Conservation (phyloP, 768 basidiomycete species). For the Multifurca ochricompacta region DNA sequence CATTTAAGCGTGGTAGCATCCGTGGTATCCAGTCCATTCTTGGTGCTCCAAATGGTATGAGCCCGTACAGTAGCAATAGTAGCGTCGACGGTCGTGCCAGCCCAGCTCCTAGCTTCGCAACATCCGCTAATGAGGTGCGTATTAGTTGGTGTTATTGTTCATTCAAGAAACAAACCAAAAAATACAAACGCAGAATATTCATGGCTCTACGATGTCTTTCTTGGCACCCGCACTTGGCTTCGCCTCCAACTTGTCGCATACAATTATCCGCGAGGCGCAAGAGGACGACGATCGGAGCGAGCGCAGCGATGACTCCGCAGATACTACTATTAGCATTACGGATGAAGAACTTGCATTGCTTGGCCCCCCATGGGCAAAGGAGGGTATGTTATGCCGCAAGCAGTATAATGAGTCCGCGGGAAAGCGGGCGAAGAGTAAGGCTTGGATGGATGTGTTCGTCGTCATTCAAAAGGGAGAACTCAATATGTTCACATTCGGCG, state of each 20-base stretch:
- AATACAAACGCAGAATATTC: slow-evolving; percentile 37
- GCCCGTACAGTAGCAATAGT: slow-evolving; percentile 79
- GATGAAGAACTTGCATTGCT: slow-evolving; percentile 94
- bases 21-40: slow-evolving; percentile 81
- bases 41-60: slow-evolving; percentile 51
- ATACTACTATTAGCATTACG: slow-evolving; percentile 76
- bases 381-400: slow-evolving; percentile 91
- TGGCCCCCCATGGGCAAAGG: slow-evolving; percentile 98
- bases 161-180: slow-evolving; percentile 1
- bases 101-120: slow-evolving; percentile 90
- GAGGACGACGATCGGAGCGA: slow-evolving; percentile 81
- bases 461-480: slow-evolving; percentile 93
- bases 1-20: slow-evolving; percentile 86
- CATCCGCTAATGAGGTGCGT: slow-evolving; percentile 75
- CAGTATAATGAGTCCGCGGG: slow-evolving; percentile 86
- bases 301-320: slow-evolving; percentile 53
- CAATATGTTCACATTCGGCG: slow-evolving; percentile 94
- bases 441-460: slow-evolving; percentile 92
- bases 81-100: slow-evolving; percentile 85
- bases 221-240: slow-evolving; percentile 89
- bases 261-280: slow-evolving; percentile 91
- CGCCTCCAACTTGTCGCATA: slow-evolving; percentile 90
- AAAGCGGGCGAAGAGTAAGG: slow-evolving; percentile 80
- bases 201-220: slow-evolving; percentile 60
- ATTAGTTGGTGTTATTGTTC: background rate